Percentiles rank a stretch among this genome's conserved stretches.
These are phyloP conservation scores for Malassezia slooffiae DNA, from an alignment of 1,284 basidiomycete genomes.

Conservation along the genomic window DNA sequence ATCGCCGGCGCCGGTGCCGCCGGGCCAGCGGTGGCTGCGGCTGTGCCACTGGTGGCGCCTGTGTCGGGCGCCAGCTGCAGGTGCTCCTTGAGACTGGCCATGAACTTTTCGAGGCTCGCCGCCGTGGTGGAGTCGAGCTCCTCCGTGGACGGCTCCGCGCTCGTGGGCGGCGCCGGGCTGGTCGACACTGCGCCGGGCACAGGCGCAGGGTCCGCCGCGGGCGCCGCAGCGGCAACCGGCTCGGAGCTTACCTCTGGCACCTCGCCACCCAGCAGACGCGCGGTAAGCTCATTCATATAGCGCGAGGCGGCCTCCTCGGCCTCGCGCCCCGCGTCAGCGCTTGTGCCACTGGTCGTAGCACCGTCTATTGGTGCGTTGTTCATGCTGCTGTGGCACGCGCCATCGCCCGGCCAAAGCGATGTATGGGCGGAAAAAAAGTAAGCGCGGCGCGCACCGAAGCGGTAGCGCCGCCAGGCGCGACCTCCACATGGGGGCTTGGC, in stretches of 20 bases:
- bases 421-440: no score
- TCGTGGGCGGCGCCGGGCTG: no score
- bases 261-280: constrained; percentile 2
- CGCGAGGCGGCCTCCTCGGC: constrained; percentile 5
- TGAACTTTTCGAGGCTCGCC: constrained; percentile 30
- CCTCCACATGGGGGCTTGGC: no score
- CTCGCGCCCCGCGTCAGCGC: background rate
- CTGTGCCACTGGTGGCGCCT: constrained; percentile 6
- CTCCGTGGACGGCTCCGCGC: background rate
- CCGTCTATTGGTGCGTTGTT: no score
- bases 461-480: no score
- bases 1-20: background rate
- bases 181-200: no score
- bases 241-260: no score
- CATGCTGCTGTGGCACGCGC: no score
- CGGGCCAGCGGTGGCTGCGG: background rate
- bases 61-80: constrained; percentile 9
- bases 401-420: constrained; percentile 1
- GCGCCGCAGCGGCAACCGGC: no score
- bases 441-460: no score
- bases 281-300: constrained; percentile 11
- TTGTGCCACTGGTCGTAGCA: no score
- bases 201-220: no score
- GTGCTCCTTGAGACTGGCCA: constrained; percentile 23
- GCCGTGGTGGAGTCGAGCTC: constrained; percentile 21